Base-by-base conservation (phyloP, 83 land plant species). In the Diphasiastrum complanatum region DNA sequence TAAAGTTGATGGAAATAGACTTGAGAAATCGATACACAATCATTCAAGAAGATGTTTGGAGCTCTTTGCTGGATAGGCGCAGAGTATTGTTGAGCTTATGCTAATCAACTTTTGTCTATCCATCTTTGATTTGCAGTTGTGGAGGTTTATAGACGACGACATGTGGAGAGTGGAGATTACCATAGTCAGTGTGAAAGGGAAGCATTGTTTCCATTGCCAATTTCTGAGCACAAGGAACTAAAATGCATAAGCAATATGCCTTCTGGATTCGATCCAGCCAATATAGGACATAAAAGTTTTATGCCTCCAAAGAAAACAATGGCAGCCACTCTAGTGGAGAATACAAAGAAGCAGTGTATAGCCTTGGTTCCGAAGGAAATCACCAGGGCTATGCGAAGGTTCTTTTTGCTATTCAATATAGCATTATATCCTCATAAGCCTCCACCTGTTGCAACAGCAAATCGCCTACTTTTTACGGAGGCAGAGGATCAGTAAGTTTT, bases 381-480 rank as follows among this genome's bases (percentile, higher is more conserved):
- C 57, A 79, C 75, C 1, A 64, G 72, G 45, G 78, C 85, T 50
- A 79, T 79, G 8, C 74, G 70, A 51, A 75, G 73, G 63, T 93
- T 93, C 54, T 57, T 52, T 40, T 72, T 79, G 8, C 30, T 83
- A 18, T 89, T 93, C 43, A 86, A 93, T 69, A 50, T 74, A 20
- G 75, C 82, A 8, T 63, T 93, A 36, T 89, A 76, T 72, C 99
- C 99, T 3, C 89, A 80, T 51, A 86, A 86, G 80, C 89, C 99
- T 62, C 99, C 99, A 11, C 81, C 88, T 51, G 63, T 74, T 18
- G 47, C 92, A 60, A 69, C 83, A 33, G 86, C 82, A 4, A 93
- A 82, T 61, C 82, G 99, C 34, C 74, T 86, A 55, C 89, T 93
- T 53, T 93, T 93, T 59, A 93, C 99, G 45, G 96, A 89, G 69